phyloP scores from a whole-genome alignment of 148 eudicot genomes.

The Dianthus caryophyllus region DNA sequence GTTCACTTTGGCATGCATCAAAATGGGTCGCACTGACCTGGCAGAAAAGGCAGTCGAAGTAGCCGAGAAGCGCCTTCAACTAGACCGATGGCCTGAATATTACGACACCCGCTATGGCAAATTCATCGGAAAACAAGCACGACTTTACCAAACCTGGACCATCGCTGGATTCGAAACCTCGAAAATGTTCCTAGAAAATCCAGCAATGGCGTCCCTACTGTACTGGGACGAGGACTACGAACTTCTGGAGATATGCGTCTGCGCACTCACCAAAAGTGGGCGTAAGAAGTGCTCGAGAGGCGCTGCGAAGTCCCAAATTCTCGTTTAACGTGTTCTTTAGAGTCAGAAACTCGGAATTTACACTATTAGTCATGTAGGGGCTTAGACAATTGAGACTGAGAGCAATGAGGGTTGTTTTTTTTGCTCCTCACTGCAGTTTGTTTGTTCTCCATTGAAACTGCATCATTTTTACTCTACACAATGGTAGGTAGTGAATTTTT shows the following conservation, averaged over 20 bases:
- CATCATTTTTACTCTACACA: background rate
- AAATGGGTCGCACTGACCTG: slow-evolving; percentile 78
- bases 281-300: slow-evolving; percentile 77
- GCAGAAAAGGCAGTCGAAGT: slow-evolving; percentile 64
- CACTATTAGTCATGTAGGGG: too few species aligned
- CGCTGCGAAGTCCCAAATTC: slow-evolving; percentile 77
- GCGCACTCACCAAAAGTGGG: slow-evolving; percentile 55
- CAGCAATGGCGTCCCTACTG: slow-evolving; percentile 61
- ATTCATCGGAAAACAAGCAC: slow-evolving; percentile 84
- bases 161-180: slow-evolving; percentile 79
- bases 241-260: slow-evolving; percentile 81
- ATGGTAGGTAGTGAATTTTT: slow-evolving; percentile 8
- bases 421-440: slow-evolving; percentile 17
- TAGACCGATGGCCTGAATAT: slow-evolving; percentile 86
- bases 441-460: background rate
- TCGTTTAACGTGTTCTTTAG: slow-evolving; percentile 20
- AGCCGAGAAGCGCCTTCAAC: slow-evolving; percentile 61
- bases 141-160: slow-evolving; percentile 93
- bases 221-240: slow-evolving; percentile 95
- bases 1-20: slow-evolving; percentile 96
- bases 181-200: slow-evolving; percentile 73
- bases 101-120: slow-evolving; percentile 81
- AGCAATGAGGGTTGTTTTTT: slow-evolving; percentile 21
- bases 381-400: background rate
- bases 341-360: slow-evolving; percentile 8